Base-by-base conservation (phyloP, 2,329 filamentous ascomycete genomes). In the Kalmusia sp. region DNA sequence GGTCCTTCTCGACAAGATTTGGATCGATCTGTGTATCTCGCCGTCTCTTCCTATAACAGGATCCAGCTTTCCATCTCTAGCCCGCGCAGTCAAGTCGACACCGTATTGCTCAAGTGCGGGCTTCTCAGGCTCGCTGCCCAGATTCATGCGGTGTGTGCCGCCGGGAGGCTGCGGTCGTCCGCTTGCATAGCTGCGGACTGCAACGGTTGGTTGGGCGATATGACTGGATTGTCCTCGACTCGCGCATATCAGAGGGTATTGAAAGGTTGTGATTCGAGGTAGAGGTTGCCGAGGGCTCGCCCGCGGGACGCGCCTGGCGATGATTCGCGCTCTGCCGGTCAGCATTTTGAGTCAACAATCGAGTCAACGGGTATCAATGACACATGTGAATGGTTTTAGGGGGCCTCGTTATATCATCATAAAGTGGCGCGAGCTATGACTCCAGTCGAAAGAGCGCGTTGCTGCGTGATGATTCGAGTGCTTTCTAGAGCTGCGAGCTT, bases 1-100 rank as follows among this genome's bases (percentile, higher is more conserved):
- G 6, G 95, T 98, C 55, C 95, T 83, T 58, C 95, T 83, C 14
- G 93, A 97, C 1, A 99, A 78, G 9, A 99, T 90, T 69, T 98
- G 95, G 54, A 98, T 97, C 0, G 93, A 96, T 44, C 95, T 84
- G 69, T 96, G 91, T 47, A 98, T 96, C 72, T 97, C 95, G 4
- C 85, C 81, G 66, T 97, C 93, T 72, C 95, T 84, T 17, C 95
- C 95, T 68, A 99, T 98, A 12, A 98, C 93, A 0, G 95, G 95
- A 69, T 99, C 95, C 3, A 99, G 82, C 71, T 96, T 97, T 34
- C 95, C 95, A 43, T 90, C 89, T 71, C 84, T 90, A 17, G 95
- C 95, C 65, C 85, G 86, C 11, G 86, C 90, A 1, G 95, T 98
- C 48, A 99, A 80, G 71, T 99, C 93, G 55, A 97, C 82, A 52